A percentile compares a stretch with the other conserved stretches of the same genome.
Evolutionary conservation across 1,284 basidiomycete species (phyloP).

Genomic region (Fereydounia khargensis): DNA sequence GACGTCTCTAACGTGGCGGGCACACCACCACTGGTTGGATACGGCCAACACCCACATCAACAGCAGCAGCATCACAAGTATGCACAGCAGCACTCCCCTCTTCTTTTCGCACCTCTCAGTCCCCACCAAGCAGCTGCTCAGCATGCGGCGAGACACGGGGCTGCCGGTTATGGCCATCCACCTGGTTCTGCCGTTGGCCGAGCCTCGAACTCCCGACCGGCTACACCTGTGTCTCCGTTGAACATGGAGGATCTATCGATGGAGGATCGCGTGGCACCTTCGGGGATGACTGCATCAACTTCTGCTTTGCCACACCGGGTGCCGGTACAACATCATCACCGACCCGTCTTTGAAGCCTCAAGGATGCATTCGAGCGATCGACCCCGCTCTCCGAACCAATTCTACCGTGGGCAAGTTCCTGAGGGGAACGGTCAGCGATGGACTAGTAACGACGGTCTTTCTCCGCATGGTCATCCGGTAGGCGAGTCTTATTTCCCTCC

Average conservation of each 20-base stretch:
- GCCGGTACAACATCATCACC: too few species aligned
- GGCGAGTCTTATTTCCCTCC: too few species aligned
- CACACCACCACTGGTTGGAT: neutral
- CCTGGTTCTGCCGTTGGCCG: slow-evolving; percentile 5
- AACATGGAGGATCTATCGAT: slow-evolving; percentile 33
- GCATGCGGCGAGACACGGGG: slow-evolving; percentile 1
- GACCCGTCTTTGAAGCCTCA: too few species aligned
- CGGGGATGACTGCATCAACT: neutral
- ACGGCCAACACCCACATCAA: neutral
- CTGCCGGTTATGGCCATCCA: slow-evolving; percentile 3
- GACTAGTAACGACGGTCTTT: too few species aligned
- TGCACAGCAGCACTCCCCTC: slow-evolving; percentile 16
- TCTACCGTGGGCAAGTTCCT: too few species aligned
- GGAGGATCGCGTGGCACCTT: slow-evolving; percentile 11
- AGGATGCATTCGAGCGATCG: too few species aligned
- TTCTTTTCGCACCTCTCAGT: slow-evolving; percentile 33
- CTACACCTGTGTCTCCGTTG: slow-evolving; percentile 34
- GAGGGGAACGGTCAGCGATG: too few species aligned
- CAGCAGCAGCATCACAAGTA: neutral
- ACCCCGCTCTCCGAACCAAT: too few species aligned
- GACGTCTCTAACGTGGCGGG: neutral
- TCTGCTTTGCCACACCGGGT: too few species aligned
- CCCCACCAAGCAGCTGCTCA: slow-evolving; percentile 6
- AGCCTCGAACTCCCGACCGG: slow-evolving; percentile 17
- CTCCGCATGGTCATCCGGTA: too few species aligned